Conservation (phyloP, 129 eudicot genomes). For the Ambrosia artemisiifolia region DNA sequence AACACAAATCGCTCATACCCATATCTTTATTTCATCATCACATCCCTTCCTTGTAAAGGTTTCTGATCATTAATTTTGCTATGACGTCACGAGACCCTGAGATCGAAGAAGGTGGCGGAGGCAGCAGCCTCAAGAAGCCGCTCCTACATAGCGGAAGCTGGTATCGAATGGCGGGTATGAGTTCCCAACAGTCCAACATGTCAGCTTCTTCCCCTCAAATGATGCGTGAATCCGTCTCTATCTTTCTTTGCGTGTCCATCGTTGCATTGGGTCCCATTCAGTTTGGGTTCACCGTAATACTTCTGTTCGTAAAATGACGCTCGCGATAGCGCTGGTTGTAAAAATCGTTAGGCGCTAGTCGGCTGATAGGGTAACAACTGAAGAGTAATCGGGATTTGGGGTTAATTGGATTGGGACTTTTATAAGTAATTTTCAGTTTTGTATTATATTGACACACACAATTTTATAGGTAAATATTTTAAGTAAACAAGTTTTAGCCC, state of each 20-base stretch:
- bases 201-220: conserved; percentile 54
- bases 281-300: conserved; percentile 69
- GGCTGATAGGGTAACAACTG: no score
- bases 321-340: no score
- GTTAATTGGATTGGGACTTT: no score
- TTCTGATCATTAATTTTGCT: background rate
- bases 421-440: no score
- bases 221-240: conserved; percentile 56
- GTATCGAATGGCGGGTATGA: conserved; percentile 57
- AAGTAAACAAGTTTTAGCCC: no score
- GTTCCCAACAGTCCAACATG: conserved; percentile 68
- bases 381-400: no score
- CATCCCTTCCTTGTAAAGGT: background rate
- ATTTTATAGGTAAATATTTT: no score
- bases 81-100: conserved; percentile 41
- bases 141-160: conserved; percentile 79
- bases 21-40: conserved; percentile 9
- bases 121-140: conserved; percentile 70
- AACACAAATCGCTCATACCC: conserved; percentile 22
- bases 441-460: no score
- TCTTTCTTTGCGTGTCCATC: conserved; percentile 59
- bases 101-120: conserved; percentile 38
- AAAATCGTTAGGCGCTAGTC: no score
- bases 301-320: background rate
- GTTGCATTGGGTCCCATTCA: conserved; percentile 84